These are phyloP conservation scores for Bruguiera hainesii DNA, from an alignment of 441 rosid genomes.

Conservation along the genomic window DNA sequence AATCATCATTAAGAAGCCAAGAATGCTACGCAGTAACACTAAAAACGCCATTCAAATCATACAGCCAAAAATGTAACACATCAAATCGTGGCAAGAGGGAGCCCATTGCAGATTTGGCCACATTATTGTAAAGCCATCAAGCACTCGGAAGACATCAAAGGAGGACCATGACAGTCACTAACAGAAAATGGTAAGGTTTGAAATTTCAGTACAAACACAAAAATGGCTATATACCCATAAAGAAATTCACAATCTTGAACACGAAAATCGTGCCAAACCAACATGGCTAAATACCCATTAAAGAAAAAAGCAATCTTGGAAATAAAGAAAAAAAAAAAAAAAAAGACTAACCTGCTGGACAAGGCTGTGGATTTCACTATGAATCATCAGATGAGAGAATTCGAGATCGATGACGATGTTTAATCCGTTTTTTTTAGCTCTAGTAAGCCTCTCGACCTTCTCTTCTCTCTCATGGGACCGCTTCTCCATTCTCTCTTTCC, in stretches of 20 bases:
- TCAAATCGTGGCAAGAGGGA: too few relatives aligned
- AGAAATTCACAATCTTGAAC: not conserved
- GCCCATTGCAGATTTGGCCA: too few relatives aligned
- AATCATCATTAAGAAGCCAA: not conserved
- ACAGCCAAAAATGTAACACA: too few relatives aligned
- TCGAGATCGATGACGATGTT: slow-evolving; percentile 74
- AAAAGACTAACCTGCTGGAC: slow-evolving; percentile 52
- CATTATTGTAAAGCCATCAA: too few relatives aligned
- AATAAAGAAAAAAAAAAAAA: not conserved
- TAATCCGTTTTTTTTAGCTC: slow-evolving; percentile 61
- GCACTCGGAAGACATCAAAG: too few relatives aligned
- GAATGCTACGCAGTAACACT: too few relatives aligned
- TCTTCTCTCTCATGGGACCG: slow-evolving; percentile 60
- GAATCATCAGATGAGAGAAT: slow-evolving; percentile 78
- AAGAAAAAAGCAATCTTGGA: not conserved
- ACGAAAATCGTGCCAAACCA: too few relatives aligned
- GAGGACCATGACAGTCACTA: too few relatives aligned
- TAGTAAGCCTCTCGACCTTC: slow-evolving; percentile 56
- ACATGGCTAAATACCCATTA: not conserved
- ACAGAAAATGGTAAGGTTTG: too few relatives aligned
- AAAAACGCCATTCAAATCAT: too few relatives aligned
- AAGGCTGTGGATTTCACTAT: slow-evolving; percentile 73
- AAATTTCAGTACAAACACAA: too few relatives aligned
- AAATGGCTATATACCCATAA: not conserved
- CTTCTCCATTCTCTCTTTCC: slow-evolving; percentile 76